A percentile compares a stretch with the other conserved stretches of the same genome.
These are phyloP conservation scores for Thinopyrum elongatum DNA, from an alignment of 176 grass and related monocot genomes.

Conservation along the genomic window DNA sequence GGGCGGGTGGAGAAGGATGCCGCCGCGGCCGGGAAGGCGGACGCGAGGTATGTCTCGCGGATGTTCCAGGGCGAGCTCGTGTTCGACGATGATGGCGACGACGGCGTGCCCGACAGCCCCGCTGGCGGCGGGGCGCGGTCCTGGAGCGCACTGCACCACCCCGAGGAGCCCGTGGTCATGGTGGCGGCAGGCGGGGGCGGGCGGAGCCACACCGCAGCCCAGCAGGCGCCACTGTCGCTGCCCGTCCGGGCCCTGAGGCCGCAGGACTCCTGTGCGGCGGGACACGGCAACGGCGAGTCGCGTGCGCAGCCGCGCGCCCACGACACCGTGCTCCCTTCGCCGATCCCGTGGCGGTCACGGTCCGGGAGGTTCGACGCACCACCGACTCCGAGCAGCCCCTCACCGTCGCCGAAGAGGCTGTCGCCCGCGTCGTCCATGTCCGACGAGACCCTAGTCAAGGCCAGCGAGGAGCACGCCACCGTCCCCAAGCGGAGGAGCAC, in stretches of 20 bases:
- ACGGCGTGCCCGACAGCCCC: slow-evolving; percentile 17
- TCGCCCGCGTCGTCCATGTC: slow-evolving; percentile 53
- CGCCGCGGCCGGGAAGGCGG: slow-evolving; percentile 21
- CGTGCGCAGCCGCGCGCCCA: not conserved
- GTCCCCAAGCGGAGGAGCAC: slow-evolving; percentile 37
- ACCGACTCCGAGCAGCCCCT: slow-evolving; percentile 21
- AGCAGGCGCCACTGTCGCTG: slow-evolving; percentile 49
- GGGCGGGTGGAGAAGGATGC: slow-evolving; percentile 17
- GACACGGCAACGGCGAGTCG: not conserved
- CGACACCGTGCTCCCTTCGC: slow-evolving; percentile 69
- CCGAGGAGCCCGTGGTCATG: slow-evolving; percentile 44
- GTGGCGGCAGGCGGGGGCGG: slow-evolving; percentile 14
- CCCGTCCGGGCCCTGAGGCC: slow-evolving; percentile 60
- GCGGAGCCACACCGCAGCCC: not conserved
- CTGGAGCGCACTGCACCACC: slow-evolving; percentile 61
- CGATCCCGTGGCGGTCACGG: slow-evolving; percentile 80
- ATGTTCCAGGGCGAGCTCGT: slow-evolving; percentile 50
- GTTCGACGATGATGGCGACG: slow-evolving; percentile 52
- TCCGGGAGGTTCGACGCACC: slow-evolving; percentile 43
- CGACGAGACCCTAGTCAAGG: slow-evolving; percentile 44
- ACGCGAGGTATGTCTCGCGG: slow-evolving; percentile 60
- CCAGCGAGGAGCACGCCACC: slow-evolving; percentile 39
- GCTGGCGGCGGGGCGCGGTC: slow-evolving; percentile 35
- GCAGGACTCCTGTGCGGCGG: slow-evolving; percentile 20
- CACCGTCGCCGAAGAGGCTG: slow-evolving; percentile 32